Evolutionary conservation across 1,284 basidiomycete species (phyloP), one percentile per base, ranked within the genome.

Genomic region (Apiotrichum laibachii): DNA sequence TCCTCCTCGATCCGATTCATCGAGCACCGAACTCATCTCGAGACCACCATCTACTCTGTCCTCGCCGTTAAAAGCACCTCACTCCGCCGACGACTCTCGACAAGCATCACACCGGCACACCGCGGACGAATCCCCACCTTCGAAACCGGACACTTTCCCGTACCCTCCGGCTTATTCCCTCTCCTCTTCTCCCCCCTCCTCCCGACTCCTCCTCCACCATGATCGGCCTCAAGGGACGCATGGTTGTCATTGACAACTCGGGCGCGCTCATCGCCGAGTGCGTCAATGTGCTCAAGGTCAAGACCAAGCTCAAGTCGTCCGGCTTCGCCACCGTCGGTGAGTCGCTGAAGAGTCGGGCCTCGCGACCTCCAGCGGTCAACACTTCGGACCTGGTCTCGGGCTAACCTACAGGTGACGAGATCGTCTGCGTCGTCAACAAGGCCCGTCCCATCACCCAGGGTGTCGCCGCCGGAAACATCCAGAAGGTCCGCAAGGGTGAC

Each of bases 231-330:
- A 96, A 96, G 76, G 85, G 87, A 60, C 91, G 87, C 0, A 84
- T 95, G 31, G 39, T 42, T 35, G 88, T 94, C 69, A 96, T 98
- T 77, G 95, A 98, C 84, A 99, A 99, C 81, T 95, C 95, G n/a
- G 95, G 95, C 57, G 95, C 91, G 2, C 83, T 98, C 63, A 81
- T 96, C 60, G 89, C 95, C 44, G 95, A 98, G 81, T 96, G 94
- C 72, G 92, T 99, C 77, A 97, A 99, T 76, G 87, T 99, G 22
- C 83, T 98, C 61, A 96, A 97, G 80, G 88, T 91, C 79, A 98
- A 97, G 80, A 90, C 78, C 43, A 59, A 56, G 22, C 56, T 67
- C 33, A 68, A 68, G 51, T 91, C 81, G 84, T 75, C 75, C 47
- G 92, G 85, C 84, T 90, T 80, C 85, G 96, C 73, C 7, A 77